Evolutionary conservation across 1,139 yeast genomes (phyloP).

Genomic region (Candida sojae): DNA sequence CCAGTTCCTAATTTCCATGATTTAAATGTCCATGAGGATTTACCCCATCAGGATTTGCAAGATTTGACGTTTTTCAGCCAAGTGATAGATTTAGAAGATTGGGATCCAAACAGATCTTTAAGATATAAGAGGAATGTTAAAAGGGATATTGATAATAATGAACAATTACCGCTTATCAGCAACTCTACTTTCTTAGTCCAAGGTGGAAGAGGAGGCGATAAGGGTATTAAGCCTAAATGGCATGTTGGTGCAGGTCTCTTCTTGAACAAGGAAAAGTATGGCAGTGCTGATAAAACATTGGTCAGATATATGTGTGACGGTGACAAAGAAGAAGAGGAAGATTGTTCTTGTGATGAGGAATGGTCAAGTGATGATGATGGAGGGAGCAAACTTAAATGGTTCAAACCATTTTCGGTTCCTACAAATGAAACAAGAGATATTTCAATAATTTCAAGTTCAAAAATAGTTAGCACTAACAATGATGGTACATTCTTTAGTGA

Average conservation of each 20-base stretch:
- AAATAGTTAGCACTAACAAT: neutral
- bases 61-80: conserved; percentile 10
- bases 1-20: neutral
- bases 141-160: conserved; percentile 1
- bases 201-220: neutral
- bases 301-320: neutral
- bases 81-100: conserved; percentile 8
- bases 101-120: conserved; percentile 7
- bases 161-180: neutral
- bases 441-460: conserved; percentile 4
- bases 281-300: neutral
- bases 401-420: conserved; percentile 6
- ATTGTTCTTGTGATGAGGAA: conserved; percentile 9
- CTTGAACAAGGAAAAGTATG: conserved; percentile 14
- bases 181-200: neutral
- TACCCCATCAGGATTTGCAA: conserved; percentile 5
- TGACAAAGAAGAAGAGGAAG: neutral
- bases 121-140: conserved; percentile 2
- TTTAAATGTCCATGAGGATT: neutral
- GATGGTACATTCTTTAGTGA: neutral
- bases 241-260: conserved; percentile 17
- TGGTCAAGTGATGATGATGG: conserved; percentile 8
- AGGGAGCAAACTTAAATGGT: conserved; percentile 6
- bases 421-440: conserved; percentile 3
- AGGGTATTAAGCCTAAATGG: conserved; percentile 11